Evolutionary conservation across 1,139 yeast species (phyloP).

Genomic region (Kodamaea derodonti): DNA sequence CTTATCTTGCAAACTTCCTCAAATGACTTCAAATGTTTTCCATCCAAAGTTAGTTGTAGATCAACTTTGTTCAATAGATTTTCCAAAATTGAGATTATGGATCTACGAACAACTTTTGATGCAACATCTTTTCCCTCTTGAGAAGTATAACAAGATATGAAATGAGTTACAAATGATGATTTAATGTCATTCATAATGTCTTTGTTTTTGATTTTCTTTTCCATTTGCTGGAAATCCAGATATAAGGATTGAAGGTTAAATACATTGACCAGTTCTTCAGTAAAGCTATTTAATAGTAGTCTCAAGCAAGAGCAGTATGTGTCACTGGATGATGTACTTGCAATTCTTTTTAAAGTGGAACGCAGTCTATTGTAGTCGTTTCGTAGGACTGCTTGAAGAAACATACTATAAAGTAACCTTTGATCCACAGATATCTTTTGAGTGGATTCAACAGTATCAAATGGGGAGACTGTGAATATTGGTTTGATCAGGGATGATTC

Average conservation of each 20-base stretch:
- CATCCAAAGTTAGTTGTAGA: background rate
- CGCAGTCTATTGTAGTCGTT: constrained; percentile 11
- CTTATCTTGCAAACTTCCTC: background rate
- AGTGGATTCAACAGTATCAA: background rate
- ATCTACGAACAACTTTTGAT: background rate
- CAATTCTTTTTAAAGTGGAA: constrained; percentile 6
- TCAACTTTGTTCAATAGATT: background rate
- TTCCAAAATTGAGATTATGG: background rate
- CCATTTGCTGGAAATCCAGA: background rate
- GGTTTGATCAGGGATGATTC: no score
- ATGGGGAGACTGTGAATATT: background rate
- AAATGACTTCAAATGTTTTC: background rate
- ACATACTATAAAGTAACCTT: constrained; percentile 9
- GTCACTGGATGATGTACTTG: constrained; percentile 4
- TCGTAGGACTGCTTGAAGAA: constrained; percentile 10
- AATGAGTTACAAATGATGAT: constrained; percentile 3
- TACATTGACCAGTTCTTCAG: constrained; percentile 11
- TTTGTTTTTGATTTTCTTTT: background rate
- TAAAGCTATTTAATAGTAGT: constrained; percentile 9
- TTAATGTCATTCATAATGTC: constrained; percentile 1
- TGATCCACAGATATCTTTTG: constrained; percentile 1
- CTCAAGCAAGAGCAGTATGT: constrained; percentile 15
- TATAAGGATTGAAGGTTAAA: constrained; percentile 11
- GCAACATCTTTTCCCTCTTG: constrained; percentile 1
- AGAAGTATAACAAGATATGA: constrained; percentile 2